A percentile compares a stretch with the other conserved stretches of the same genome.
Evolutionary conservation across 164 flowering plant genomes (phyloP).

Genomic region (Magnolia kwangsiensis): DNA sequence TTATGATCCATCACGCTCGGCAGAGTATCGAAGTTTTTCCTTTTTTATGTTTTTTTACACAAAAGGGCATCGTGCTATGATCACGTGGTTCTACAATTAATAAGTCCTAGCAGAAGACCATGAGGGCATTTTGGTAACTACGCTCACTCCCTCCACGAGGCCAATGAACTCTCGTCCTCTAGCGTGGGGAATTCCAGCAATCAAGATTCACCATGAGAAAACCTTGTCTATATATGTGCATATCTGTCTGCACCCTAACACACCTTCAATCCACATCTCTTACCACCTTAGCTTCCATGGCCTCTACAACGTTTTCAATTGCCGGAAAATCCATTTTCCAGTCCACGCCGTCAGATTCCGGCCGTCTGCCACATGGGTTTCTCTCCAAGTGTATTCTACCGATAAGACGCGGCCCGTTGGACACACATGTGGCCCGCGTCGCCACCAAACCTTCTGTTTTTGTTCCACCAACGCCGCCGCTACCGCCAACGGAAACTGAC

Average conservation of each 20-base stretch:
- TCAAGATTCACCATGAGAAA: conserved; percentile 36
- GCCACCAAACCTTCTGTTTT: conserved; percentile 34
- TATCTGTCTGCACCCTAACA: background rate
- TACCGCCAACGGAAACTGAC: conserved; percentile 1
- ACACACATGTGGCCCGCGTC: conserved; percentile 26
- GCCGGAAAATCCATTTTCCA: conserved; percentile 11
- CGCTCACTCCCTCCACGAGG: background rate
- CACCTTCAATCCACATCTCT: background rate
- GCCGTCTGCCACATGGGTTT: background rate
- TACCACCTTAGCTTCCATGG: conserved; percentile 33
- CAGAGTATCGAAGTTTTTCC: no score
- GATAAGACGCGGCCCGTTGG: background rate
- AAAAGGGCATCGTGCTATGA: no score
- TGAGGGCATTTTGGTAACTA: background rate
- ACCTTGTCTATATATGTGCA: conserved; percentile 12
- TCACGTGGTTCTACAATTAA: no score
- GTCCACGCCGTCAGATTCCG: conserved; percentile 9
- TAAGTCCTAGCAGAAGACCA: background rate
- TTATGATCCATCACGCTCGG: no score
- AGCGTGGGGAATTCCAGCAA: conserved; percentile 35
- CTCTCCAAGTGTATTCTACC: background rate
- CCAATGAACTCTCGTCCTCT: conserved; percentile 28
- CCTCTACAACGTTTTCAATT: conserved; percentile 33
- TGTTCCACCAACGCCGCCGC: conserved; percentile 17
- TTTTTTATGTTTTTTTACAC: no score